Conservation (phyloP, 441 rosid genomes). For the Syzygium malaccense region DNA sequence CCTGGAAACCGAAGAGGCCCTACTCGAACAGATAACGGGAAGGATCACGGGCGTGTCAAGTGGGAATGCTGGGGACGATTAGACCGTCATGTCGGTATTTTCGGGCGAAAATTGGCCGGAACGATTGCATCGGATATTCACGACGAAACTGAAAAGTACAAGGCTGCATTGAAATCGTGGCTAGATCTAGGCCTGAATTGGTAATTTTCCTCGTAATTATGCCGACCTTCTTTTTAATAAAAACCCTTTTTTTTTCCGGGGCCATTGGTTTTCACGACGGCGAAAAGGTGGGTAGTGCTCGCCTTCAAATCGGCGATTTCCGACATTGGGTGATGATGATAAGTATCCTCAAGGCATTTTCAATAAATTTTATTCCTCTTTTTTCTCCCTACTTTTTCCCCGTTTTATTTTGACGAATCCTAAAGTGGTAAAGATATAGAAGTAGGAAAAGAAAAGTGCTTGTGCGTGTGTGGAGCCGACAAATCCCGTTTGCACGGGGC, state of each 20-base stretch:
- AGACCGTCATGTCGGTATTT: rapidly evolving
- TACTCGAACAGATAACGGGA: not conserved
- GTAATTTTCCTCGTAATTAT: not conserved
- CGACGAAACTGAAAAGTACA: rapidly evolving
- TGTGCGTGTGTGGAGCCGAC: not conserved
- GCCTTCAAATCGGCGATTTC: not conserved
- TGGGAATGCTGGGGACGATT: rapidly evolving
- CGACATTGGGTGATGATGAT: not conserved
- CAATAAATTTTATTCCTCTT: not conserved
- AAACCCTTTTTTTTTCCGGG: not conserved
- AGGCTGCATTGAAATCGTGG: rapidly evolving
- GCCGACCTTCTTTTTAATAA: not conserved
- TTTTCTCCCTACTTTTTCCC: not conserved
- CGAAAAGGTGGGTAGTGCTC: not conserved
- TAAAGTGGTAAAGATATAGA: not conserved
- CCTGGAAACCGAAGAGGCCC: not conserved
- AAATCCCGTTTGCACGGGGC: not conserved
- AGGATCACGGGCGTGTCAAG: no score
- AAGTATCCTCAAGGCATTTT: not conserved
- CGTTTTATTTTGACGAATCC: not conserved
- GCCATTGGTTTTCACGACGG: not conserved
- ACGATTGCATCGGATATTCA: no score
- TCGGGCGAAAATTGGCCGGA: not conserved
- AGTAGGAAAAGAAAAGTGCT: not conserved
- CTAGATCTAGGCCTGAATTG: not conserved